Conservation (phyloP, 2,329 filamentous ascomycete genomes). For the Pseudodiploospora longispora region DNA sequence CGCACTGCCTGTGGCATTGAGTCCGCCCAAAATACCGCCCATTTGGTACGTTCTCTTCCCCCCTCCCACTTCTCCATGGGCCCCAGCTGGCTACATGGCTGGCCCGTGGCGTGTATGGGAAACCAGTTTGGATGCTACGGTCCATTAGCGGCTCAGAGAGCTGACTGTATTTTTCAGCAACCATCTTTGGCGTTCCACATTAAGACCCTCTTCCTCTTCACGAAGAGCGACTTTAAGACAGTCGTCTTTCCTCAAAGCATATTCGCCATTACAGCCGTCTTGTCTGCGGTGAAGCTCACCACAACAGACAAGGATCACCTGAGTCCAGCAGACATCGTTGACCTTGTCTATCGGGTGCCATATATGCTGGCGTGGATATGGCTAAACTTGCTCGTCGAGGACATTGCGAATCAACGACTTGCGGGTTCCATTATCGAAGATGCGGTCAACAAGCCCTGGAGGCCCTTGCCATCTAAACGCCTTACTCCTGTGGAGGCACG, state of each 20-base stretch:
- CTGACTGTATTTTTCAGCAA: too few species aligned
- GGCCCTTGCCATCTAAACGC: conserved; percentile 17
- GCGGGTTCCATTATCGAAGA: conserved; percentile 18
- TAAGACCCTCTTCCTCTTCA: conserved; percentile 20
- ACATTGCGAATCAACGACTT: conserved; percentile 21
- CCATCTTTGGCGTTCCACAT: conserved; percentile 7
- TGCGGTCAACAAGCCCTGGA: conserved; percentile 23
- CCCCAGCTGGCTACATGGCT: too few species aligned
- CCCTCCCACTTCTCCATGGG: too few species aligned
- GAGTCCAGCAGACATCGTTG: background rate
- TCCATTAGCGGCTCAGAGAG: too few species aligned
- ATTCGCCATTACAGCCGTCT: conserved; percentile 14
- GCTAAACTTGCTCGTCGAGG: conserved; percentile 19
- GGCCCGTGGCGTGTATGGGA: too few species aligned
- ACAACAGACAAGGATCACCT: background rate
- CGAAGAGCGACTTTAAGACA: conserved; percentile 25
- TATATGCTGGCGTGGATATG: conserved; percentile 17
- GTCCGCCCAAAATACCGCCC: background rate
- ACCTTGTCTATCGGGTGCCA: conserved; percentile 8
- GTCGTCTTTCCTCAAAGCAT: conserved; percentile 22
- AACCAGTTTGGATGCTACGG: too few species aligned
- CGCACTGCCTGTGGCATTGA: background rate
- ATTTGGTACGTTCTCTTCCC: background rate
- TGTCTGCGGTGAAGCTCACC: conserved; percentile 4
- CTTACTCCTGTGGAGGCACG: conserved; percentile 18